These are phyloP conservation scores for Aphanomyces stellatus DNA, from an alignment of 352 stramenopile genomes.

Conservation along the genomic window DNA sequence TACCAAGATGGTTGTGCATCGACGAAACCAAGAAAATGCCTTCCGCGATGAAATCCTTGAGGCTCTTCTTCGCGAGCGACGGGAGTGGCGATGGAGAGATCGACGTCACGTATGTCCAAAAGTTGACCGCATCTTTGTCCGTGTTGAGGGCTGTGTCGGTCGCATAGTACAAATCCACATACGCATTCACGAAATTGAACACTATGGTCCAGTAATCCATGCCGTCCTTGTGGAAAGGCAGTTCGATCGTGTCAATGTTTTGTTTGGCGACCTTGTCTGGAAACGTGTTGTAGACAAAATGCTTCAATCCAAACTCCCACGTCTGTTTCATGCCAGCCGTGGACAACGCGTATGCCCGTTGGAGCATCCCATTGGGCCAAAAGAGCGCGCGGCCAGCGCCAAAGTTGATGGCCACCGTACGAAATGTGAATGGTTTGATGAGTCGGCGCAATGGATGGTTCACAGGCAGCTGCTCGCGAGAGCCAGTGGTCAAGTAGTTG, in stretches of 20 bases:
- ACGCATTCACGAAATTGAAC: neutral
- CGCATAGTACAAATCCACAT: conserved; percentile 15
- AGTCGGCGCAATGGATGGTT: conserved; percentile 15
- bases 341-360: conserved; percentile 5
- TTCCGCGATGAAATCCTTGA: neutral
- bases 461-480: conserved; percentile 12
- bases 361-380: conserved; percentile 19
- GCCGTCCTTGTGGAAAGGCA: conserved; percentile 18
- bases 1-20: neutral
- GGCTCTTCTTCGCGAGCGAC: neutral
- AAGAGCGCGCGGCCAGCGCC: conserved; percentile 7
- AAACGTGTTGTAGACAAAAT: conserved; percentile 12
- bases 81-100: neutral
- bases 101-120: conserved; percentile 5
- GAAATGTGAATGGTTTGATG: conserved; percentile 19
- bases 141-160: neutral
- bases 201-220: conserved; percentile 16
- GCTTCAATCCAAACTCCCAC: conserved; percentile 7
- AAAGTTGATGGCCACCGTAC: conserved; percentile 17
- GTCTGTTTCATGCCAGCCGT: conserved; percentile 14
- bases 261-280: neutral
- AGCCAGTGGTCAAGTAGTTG: conserved; percentile 5
- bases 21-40: neutral
- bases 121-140: neutral
- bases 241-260: conserved; percentile 10